Evolutionary conservation across 108 stramenopile species (phyloP), one percentile per base, ranked within the genome.

Genomic region (Skeletonema potamos): DNA sequence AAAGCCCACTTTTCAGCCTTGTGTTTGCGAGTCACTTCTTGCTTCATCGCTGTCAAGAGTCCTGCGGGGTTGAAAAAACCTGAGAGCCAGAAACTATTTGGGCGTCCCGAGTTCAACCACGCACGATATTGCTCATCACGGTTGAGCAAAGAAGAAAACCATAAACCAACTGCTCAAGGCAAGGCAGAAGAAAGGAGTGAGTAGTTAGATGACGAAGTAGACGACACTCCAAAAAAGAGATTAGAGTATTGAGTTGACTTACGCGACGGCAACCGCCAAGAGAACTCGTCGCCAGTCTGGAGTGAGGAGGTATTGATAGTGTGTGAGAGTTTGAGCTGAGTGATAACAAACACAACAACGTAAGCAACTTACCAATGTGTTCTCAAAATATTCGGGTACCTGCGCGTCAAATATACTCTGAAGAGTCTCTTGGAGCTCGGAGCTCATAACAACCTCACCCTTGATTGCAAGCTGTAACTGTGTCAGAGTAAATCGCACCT

Each of bases 21-120:
- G 75, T 96, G 92, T 33, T 87, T 86, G 10, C 93, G 71, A 5
- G 90, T 88, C 2, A 96, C 94, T 72, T 93, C 94, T 74, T 96
- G 96, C 75, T 95, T 93, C 90, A 94, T 95, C 3, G 92, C 92
- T 27, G 96, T 96, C 26, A 96, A 65, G 69, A 88, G 87, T 6
- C 92, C 96, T 57, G 92, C 84, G 15, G 94, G 94, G 62, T 96
- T 95, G 71, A 93, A 95, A 74, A 95, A 94, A 4, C 94, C 92
- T 4, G 94, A 87, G 24, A 96, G 62, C 94, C 94, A 95, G 74
- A 84, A 96, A 39, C 76, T 83, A 51, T 80, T 87, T 27, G 93
- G 90, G 27, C 85, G 73, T 4, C 91, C 89, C 22, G 62, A 83
- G 65, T 81, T 82, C 18, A 96, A 79, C 96, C 96, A 96, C 12